phyloP scores from a whole-genome alignment of 2,329 filamentous ascomycete genomes.

The Ascosphaera pollenicola region DNA sequence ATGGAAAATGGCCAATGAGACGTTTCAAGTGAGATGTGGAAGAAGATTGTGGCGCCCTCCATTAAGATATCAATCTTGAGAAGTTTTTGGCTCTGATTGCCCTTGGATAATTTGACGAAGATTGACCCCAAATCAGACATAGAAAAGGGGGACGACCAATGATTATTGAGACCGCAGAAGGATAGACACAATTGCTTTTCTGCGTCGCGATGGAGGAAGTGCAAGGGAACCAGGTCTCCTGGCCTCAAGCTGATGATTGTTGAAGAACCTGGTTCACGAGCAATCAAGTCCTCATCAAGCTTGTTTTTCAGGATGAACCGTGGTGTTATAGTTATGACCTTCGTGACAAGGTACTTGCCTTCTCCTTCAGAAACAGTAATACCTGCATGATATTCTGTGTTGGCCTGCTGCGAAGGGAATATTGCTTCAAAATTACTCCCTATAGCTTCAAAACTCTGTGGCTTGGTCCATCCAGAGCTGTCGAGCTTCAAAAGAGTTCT shows the following conservation, averaged over 20 bases:
- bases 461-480: conserved; percentile 88
- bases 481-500: conserved; percentile 70
- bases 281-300: conserved; percentile 65
- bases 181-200: conserved; percentile 83
- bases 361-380: conserved; percentile 76
- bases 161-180: conserved; percentile 84
- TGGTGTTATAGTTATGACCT: conserved; percentile 80
- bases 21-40: conserved; percentile 72
- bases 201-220: conserved; percentile 65
- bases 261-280: conserved; percentile 80
- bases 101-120: conserved; percentile 82
- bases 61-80: conserved; percentile 75
- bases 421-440: conserved; percentile 80
- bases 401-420: conserved; percentile 46
- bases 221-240: conserved; percentile 63
- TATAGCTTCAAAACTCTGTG: conserved; percentile 93
- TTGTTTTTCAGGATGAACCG: conserved; percentile 90
- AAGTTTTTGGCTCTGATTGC: conserved; percentile 70
- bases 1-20: conserved; percentile 98
- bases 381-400: conserved; percentile 73
- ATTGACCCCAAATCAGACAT: conserved; percentile 85
- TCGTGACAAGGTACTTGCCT: conserved; percentile 95
- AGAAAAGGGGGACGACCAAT: conserved; percentile 95
- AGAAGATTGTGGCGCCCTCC: conserved; percentile 82
- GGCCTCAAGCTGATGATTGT: conserved; percentile 57